Conservation (phyloP, 352 stramenopile genomes). For the Pythium monospermum region DNA sequence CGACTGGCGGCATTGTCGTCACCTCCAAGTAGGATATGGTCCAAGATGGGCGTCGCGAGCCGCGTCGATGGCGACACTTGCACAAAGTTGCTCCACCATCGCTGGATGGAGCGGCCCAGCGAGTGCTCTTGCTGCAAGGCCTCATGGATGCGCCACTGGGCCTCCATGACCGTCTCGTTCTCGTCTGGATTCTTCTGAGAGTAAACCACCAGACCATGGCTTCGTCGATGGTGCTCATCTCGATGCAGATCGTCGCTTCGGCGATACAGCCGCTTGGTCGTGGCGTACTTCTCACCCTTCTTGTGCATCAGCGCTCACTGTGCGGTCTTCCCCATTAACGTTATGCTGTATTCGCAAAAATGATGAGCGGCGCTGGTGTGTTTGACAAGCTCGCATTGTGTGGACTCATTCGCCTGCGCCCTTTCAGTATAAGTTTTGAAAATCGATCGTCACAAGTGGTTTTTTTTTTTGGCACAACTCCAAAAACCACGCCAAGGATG, state of each 20-base stretch:
- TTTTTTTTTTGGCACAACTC: slow-evolving; percentile 3
- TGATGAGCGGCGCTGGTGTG: background rate
- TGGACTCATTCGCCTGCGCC: slow-evolving; percentile 5
- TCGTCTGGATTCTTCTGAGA: slow-evolving; percentile 50
- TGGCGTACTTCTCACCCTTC: slow-evolving; percentile 30
- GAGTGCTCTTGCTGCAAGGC: slow-evolving; percentile 16
- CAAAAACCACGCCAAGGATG: background rate
- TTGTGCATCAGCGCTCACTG: background rate
- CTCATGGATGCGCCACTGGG: slow-evolving; percentile 19
- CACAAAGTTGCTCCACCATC: slow-evolving; percentile 16
- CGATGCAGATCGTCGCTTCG: slow-evolving; percentile 32
- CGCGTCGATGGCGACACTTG: background rate
- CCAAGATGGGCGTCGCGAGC: slow-evolving; percentile 24
- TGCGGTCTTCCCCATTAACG: too few species aligned
- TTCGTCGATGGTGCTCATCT: slow-evolving; percentile 26
- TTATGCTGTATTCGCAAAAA: background rate
- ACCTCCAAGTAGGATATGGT: slow-evolving; percentile 45
- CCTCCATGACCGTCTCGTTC: slow-evolving; percentile 30
- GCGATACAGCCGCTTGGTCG: slow-evolving; percentile 29
- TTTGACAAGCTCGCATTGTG: too few species aligned
- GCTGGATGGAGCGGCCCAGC: slow-evolving; percentile 1
- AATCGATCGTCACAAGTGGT: background rate
- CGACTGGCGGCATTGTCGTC: slow-evolving; percentile 37
- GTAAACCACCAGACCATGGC: slow-evolving; percentile 30
- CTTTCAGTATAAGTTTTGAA: slow-evolving; percentile 10